phyloP scores from a whole-genome alignment of 2,329 filamentous ascomycete genomes.

The Setomelanomma holmii region DNA sequence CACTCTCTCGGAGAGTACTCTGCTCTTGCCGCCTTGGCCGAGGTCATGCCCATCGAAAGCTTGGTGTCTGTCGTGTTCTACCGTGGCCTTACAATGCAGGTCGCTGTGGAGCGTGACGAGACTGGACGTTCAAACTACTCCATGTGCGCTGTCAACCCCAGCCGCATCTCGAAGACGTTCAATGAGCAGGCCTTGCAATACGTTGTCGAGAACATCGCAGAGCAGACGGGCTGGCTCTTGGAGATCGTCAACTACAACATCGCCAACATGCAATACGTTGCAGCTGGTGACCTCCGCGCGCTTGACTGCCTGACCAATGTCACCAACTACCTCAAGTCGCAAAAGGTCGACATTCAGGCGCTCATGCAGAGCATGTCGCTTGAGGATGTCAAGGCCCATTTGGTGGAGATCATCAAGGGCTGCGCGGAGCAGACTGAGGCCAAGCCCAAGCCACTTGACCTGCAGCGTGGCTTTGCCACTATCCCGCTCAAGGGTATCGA shows the following conservation, averaged over 20 bases:
- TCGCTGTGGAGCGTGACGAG: constrained; percentile 95
- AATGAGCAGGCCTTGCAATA: constrained; percentile 97
- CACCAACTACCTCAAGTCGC: constrained; percentile 92
- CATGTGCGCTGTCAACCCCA: constrained; percentile 99
- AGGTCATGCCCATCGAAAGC: constrained; percentile 99
- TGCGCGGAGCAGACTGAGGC: constrained; percentile 85
- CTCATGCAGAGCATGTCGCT: constrained; percentile 85
- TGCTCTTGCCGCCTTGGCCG: constrained; percentile 90
- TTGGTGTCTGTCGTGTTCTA: constrained; percentile 99
- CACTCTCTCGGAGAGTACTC: constrained; percentile 99
- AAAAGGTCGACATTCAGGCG: constrained; percentile 96
- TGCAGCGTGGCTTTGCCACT: constrained; percentile 94
- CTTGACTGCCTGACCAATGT: constrained; percentile 75
- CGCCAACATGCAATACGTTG: constrained; percentile 74
- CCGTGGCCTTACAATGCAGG: constrained; percentile 98
- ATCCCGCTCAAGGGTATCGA: constrained; percentile 97
- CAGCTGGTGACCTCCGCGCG: constrained; percentile 70
- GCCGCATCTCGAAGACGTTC: constrained; percentile 97
- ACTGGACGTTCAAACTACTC: constrained; percentile 95
- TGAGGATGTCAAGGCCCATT: constrained; percentile 88
- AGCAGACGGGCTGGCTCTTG: constrained; percentile 92
- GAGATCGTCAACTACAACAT: constrained; percentile 98
- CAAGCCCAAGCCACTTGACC: constrained; percentile 86
- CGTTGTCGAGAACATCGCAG: constrained; percentile 92
- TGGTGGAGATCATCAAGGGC: constrained; percentile 88